Base-by-base conservation (phyloP, 1,284 basidiomycete genomes). In the Porodaedalea pini region DNA sequence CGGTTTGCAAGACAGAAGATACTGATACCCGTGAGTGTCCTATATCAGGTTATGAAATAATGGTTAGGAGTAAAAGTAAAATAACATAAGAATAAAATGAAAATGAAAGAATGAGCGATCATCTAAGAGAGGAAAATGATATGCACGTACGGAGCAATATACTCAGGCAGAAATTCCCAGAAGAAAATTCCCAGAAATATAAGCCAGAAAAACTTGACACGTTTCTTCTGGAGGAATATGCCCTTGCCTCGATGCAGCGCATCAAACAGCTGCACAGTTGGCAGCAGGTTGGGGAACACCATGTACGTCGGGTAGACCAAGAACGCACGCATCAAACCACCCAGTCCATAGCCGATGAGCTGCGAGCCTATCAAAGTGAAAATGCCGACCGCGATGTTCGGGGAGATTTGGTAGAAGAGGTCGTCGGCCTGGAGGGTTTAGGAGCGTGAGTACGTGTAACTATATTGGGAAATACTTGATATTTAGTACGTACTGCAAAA, bases 1-100 rank as follows among this genome's bases (percentile, higher is more conserved):
- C 73, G 71, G 62, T 81, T 72, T 2, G 80, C 78, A 41, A 83
- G 68, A 67, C 81, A 83, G 72, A 85, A 79, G 61, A 84, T 76
- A 29, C 78, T 83, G 63, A 80, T 72, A 57, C 81, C 81, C 41
- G 78, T 80, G 47, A 83, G 71, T 1, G 78, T 77, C 17, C 27
- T 70, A 68, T 23, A 66, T 54, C 67, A 67, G 25, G 64, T 62
- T 64, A 62, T 47, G 32, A 63, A 47, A 4, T 15, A 4, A 8
- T 5, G 4, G 13, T 45, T 11, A 31, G 19, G 19, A 4, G 11
- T n/a, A n/a, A 37, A n/a, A 37, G n/a, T 13, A 10, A 5, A 5
- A n/a, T 13, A 37, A 37, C 11, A 10, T 37, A n/a, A n/a, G n/a
- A 10, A 2, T n/a, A n/a, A 5, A 37, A 37, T 10, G 36, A 10